Conservation (phyloP, 306 rosid genomes). For the Dicorynia guianensis region DNA sequence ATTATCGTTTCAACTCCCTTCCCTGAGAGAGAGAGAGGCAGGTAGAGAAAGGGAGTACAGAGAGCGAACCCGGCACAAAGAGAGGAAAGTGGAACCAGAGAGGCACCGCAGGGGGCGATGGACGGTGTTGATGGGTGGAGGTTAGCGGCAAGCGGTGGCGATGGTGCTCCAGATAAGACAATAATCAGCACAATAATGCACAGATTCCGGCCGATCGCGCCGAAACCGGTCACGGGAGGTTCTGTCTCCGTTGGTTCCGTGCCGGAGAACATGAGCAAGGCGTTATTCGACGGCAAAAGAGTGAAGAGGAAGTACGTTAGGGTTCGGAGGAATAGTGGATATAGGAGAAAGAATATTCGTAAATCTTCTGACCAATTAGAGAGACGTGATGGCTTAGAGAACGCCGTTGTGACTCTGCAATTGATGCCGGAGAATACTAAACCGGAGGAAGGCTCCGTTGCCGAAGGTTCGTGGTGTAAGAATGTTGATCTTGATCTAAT, state of each 20-base stretch:
- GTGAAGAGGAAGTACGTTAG: constrained; percentile 54
- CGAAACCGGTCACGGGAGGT: constrained; percentile 38
- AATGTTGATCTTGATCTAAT: constrained; percentile 12
- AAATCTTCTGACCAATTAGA: not conserved
- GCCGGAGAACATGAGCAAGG: not conserved
- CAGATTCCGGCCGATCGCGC: constrained; percentile 62
- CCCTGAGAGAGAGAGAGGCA: constrained; percentile 22
- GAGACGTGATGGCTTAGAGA: not conserved
- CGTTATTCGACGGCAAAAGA: not conserved
- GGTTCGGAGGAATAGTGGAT: constrained; percentile 30
- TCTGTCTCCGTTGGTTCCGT: not conserved
- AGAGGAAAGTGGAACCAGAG: no score
- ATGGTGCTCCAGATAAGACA: not conserved
- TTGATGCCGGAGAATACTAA: constrained; percentile 32
- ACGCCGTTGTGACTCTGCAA: constrained; percentile 33
- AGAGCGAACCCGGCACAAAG: no score
- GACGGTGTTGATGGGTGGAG: constrained; percentile 37
- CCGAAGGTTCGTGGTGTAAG: constrained; percentile 18
- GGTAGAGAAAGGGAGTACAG: not conserved
- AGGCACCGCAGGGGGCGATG: constrained; percentile 23
- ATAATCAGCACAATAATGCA: constrained; percentile 31
- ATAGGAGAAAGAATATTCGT: not conserved
- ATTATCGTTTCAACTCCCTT: constrained; percentile 62
- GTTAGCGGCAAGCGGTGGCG: not conserved
- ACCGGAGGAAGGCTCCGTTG: not conserved